These are phyloP conservation scores for Epicoccum nigrum DNA, from an alignment of 2,329 filamentous ascomycete genomes.

Conservation along the genomic window DNA sequence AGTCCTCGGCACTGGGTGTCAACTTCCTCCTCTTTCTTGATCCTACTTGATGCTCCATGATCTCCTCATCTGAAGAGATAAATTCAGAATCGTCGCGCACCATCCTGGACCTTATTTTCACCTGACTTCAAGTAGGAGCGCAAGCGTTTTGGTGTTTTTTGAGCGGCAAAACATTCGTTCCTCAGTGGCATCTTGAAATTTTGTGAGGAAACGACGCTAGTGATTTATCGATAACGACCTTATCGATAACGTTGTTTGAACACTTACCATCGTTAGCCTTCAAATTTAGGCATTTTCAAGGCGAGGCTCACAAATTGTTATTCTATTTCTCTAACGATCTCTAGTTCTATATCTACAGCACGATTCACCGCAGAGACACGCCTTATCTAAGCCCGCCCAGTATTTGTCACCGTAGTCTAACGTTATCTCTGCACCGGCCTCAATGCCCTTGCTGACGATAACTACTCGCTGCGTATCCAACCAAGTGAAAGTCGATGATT, in stretches of 20 bases:
- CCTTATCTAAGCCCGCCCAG: conserved; percentile 62
- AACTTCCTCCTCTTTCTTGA: conserved; percentile 47
- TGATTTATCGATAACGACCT: too few relatives aligned
- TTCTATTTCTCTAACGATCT: background rate
- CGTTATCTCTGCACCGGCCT: conserved; percentile 61
- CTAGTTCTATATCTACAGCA: conserved; percentile 56
- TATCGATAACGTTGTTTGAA: conserved; percentile 39
- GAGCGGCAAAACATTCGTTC: conserved; percentile 2
- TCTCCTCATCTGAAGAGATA: conserved; percentile 34
- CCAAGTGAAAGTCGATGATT: conserved; percentile 65
- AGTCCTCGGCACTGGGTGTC: conserved; percentile 30
- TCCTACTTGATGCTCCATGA: conserved; percentile 37
- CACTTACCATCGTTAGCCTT: too few relatives aligned
- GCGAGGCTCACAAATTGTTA: background rate
- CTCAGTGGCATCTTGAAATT: conserved; percentile 27
- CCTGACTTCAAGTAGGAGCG: background rate
- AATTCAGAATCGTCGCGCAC: conserved; percentile 26
- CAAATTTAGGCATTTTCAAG: background rate
- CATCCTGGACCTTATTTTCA: conserved; percentile 9
- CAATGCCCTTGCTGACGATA: conserved; percentile 62
- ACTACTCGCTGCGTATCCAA: conserved; percentile 61
- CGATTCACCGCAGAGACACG: conserved; percentile 60
- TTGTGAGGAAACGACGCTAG: conserved; percentile 34
- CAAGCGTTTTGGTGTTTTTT: background rate
- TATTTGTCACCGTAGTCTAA: conserved; percentile 66